Evolutionary conservation across 495 filamentous ascomycete species (phyloP).

Genomic region (Cercophora samala): DNA sequence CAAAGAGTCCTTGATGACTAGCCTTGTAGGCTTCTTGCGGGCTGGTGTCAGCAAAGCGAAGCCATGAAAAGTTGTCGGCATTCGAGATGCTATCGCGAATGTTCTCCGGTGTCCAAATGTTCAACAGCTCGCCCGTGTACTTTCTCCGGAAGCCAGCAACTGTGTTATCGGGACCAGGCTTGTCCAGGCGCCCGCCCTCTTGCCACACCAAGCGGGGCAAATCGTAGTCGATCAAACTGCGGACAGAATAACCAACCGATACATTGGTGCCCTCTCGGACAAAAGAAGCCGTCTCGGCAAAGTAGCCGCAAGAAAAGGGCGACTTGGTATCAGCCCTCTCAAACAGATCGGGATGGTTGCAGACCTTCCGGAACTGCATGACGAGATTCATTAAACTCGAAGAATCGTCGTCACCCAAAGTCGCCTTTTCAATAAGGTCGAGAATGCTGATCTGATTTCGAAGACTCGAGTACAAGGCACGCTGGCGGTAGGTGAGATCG

Average conservation of each 20-base stretch:
- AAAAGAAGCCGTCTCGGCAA: slow-evolving; percentile 93
- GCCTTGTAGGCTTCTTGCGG: slow-evolving; percentile 65
- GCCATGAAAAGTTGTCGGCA: slow-evolving; percentile 76
- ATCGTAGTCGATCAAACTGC: slow-evolving; percentile 78
- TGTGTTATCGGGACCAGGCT: slow-evolving; percentile 70
- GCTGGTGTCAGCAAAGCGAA: slow-evolving; percentile 80
- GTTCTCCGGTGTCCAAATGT: slow-evolving; percentile 82
- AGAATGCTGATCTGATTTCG: slow-evolving; percentile 97
- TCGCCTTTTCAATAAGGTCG: slow-evolving; percentile 96
- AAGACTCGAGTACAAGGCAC: slow-evolving; percentile 86
- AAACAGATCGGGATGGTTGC: slow-evolving; percentile 96
- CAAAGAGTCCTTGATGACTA: slow-evolving; percentile 51
- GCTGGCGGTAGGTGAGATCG: slow-evolving; percentile 93
- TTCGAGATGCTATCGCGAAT: slow-evolving; percentile 57
- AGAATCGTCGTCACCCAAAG: slow-evolving; percentile 90
- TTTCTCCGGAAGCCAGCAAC: slow-evolving; percentile 72
- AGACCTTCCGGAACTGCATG: slow-evolving; percentile 99
- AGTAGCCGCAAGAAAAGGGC: slow-evolving; percentile 75
- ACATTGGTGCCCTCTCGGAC: slow-evolving; percentile 80
- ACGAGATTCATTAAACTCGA: slow-evolving; percentile 98
- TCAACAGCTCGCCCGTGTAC: slow-evolving; percentile 74
- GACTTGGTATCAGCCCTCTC: slow-evolving; percentile 90
- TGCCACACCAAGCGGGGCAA: slow-evolving; percentile 76
- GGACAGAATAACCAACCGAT: slow-evolving; percentile 80
- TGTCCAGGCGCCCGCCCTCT: slow-evolving; percentile 69